These are phyloP conservation scores for Xerocomellus dryophilus DNA, from an alignment of 768 basidiomycete species.

Conservation along the genomic window DNA sequence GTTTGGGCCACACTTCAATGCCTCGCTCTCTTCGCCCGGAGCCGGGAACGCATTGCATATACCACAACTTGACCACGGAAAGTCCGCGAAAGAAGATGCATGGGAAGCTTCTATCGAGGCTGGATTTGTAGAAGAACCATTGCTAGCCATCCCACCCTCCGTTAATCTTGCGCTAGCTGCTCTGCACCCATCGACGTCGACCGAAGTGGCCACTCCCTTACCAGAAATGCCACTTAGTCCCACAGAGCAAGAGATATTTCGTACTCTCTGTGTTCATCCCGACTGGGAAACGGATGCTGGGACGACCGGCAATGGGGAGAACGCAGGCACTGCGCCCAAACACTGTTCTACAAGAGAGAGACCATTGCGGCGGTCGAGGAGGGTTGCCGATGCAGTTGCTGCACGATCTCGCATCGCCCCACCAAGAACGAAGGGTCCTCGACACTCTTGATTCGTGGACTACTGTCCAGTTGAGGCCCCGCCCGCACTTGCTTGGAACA, in stretches of 20 bases:
- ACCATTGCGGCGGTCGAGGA: conserved; percentile 50
- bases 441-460: conserved; percentile 22
- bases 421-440: conserved; percentile 25
- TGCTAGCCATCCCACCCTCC: conserved; percentile 25
- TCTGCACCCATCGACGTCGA: conserved; percentile 20
- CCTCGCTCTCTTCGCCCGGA: conserved; percentile 32
- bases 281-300: conserved; percentile 44
- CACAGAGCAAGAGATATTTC: conserved; percentile 70
- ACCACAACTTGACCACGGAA: conserved; percentile 2
- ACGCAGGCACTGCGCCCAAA: conserved; percentile 1
- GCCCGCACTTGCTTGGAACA: background rate
- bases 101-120: conserved; percentile 23
- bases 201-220: conserved; percentile 4
- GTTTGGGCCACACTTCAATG: conserved; percentile 64
- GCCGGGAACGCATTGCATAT: background rate
- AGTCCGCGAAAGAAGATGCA: conserved; percentile 8
- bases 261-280: conserved; percentile 55
- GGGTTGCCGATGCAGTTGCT: conserved; percentile 59
- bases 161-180: conserved; percentile 32
- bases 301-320: conserved; percentile 10
- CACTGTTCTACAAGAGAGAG: conserved; percentile 4
- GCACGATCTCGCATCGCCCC: conserved; percentile 46
- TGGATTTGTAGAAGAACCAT: conserved; percentile 22
- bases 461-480: background rate
- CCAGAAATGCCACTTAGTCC: conserved; percentile 55